These are phyloP conservation scores for Botrytis tulipae DNA, from an alignment of 2,329 filamentous ascomycete species.

Conservation along the genomic window DNA sequence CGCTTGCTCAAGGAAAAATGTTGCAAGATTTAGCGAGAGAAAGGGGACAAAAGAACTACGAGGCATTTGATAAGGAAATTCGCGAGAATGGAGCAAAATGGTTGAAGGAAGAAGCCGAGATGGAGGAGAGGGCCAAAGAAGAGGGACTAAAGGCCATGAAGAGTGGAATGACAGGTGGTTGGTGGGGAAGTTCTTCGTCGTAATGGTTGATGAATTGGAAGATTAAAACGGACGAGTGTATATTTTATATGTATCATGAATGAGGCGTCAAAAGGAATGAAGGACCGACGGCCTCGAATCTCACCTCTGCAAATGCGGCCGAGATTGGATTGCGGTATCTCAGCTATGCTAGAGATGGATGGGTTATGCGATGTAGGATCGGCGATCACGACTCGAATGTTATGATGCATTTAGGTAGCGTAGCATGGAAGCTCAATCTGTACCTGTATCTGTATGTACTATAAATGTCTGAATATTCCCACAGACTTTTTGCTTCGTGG, in stretches of 20 bases:
- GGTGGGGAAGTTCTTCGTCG: conserved; percentile 42
- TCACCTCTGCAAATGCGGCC: conserved; percentile 11
- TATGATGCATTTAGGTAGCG: conserved; percentile 1
- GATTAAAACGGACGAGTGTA: background rate
- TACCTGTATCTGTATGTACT: background rate
- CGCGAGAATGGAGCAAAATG: conserved; percentile 91
- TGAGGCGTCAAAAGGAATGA: conserved; percentile 9
- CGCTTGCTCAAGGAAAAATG: conserved; percentile 92
- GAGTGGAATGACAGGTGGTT: conserved; percentile 62
- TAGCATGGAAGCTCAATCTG: background rate
- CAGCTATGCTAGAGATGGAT: background rate
- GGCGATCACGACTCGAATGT: background rate
- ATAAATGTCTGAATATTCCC: background rate
- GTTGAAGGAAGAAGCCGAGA: conserved; percentile 87
- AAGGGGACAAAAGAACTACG: conserved; percentile 85
- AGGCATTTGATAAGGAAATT: conserved; percentile 86
- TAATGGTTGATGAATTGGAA: conserved; percentile 5
- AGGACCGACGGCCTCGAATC: background rate
- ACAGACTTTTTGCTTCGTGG: background rate
- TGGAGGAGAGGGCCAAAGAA: conserved; percentile 85
- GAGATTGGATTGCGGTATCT: background rate
- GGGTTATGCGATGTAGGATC: background rate
- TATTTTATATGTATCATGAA: conserved; percentile 13
- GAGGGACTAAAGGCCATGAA: conserved; percentile 94
- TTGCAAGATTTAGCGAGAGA: conserved; percentile 91